Evolutionary conservation across 192 early-diverging fungal species (phyloP).

Genomic region (Paraglomus occultum): DNA sequence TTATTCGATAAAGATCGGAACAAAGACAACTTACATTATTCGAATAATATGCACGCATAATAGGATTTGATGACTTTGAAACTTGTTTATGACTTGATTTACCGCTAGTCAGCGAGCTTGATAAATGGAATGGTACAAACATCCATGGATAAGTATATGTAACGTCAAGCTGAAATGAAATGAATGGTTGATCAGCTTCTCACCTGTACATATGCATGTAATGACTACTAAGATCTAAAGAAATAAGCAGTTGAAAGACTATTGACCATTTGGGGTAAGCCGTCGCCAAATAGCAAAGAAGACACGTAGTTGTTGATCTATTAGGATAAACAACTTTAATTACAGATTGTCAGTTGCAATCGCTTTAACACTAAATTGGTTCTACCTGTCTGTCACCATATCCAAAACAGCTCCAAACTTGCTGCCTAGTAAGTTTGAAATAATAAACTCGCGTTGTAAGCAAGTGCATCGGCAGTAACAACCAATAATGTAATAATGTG

Average conservation of each 20-base stretch:
- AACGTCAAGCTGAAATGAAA: neutral
- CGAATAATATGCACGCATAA: conserved; percentile 90
- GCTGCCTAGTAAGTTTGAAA: conserved; percentile 48
- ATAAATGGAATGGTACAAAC: conserved; percentile 7
- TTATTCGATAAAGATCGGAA: neutral
- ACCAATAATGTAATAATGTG: neutral
- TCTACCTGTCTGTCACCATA: conserved; percentile 96
- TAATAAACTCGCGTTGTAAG: neutral
- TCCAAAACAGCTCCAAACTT: conserved; percentile 97
- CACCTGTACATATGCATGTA: conserved; percentile 99
- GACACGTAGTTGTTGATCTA: conserved; percentile 86
- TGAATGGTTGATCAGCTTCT: neutral
- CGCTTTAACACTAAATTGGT: neutral
- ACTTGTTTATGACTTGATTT: conserved; percentile 89
- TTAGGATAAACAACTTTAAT: neutral
- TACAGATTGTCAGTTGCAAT: neutral
- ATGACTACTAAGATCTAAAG: conserved; percentile 93
- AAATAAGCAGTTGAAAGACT: conserved; percentile 87
- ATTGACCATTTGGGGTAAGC: conserved; percentile 66
- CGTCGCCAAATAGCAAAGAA: conserved; percentile 81
- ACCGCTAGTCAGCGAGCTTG: conserved; percentile 78
- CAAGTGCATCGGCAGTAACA: neutral
- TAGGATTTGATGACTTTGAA: conserved; percentile 65
- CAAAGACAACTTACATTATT: conserved; percentile 60
- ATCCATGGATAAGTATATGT: neutral